These are phyloP conservation scores for Dovyalis caffra DNA, from an alignment of 345 rosid species.

Conservation along the genomic window DNA sequence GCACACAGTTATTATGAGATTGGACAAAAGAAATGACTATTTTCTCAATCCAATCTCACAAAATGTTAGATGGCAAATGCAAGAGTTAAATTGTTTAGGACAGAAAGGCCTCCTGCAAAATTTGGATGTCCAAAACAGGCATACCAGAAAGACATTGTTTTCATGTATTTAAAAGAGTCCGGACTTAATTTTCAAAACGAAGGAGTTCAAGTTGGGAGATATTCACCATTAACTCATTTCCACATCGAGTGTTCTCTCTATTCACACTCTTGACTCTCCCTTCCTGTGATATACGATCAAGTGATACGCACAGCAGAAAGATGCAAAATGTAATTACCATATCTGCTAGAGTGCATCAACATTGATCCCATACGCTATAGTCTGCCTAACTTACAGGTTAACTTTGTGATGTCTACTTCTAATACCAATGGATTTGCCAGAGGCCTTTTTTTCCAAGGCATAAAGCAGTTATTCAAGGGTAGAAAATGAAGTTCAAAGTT, in stretches of 20 bases:
- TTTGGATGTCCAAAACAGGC: neutral
- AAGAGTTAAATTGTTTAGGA: neutral
- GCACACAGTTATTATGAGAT: neutral
- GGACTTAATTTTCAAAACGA: neutral
- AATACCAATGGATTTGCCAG: neutral
- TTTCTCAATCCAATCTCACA: neutral
- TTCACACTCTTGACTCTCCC: neutral
- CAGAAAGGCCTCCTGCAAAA: neutral
- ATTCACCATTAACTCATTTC: neutral
- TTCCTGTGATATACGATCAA: neutral
- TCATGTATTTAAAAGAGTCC: neutral
- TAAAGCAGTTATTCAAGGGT: neutral
- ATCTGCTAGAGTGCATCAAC: neutral
- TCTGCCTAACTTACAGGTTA: neutral
- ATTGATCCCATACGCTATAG: neutral
- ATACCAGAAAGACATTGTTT: neutral
- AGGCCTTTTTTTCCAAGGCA: neutral
- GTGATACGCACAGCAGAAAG: neutral
- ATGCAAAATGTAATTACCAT: neutral
- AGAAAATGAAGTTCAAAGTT: neutral
- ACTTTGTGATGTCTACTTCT: neutral
- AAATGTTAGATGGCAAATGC: neutral
- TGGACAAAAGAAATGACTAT: neutral
- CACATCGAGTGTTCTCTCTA: neutral
- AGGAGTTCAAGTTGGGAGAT: neutral